phyloP scores from a whole-genome alignment of 2,329 filamentous ascomycete species.

The Scolecobasidium constrictum region DNA sequence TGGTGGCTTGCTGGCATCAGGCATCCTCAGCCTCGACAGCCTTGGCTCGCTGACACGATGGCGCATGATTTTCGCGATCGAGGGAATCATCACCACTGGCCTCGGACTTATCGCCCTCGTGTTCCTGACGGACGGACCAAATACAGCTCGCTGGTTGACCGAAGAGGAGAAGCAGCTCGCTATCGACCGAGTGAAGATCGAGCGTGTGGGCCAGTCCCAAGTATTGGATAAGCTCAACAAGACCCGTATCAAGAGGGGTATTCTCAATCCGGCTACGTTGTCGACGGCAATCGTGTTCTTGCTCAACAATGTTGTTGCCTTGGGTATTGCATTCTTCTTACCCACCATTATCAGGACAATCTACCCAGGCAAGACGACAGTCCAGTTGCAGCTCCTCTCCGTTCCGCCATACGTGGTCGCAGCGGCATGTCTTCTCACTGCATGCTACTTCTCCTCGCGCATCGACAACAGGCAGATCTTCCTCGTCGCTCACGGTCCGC shows the following conservation, averaged over 20 bases:
- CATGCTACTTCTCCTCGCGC: conserved; percentile 52
- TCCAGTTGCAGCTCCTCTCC: conserved; percentile 58
- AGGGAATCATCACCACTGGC: conserved; percentile 53
- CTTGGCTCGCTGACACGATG: conserved; percentile 48
- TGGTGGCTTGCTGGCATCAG: conserved; percentile 51
- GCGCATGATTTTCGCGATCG: conserved; percentile 62
- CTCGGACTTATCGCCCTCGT: conserved; percentile 51
- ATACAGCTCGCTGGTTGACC: conserved; percentile 54
- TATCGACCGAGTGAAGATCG: conserved; percentile 55
- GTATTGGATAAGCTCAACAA: conserved; percentile 53
- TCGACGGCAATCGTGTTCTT: conserved; percentile 48
- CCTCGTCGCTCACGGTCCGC: conserved; percentile 46
- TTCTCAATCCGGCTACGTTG: conserved; percentile 52
- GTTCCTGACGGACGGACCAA: conserved; percentile 57
- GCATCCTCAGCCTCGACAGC: conserved; percentile 48
- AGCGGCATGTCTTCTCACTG: conserved; percentile 51
- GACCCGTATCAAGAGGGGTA: conserved; percentile 48
- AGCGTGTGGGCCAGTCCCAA: conserved; percentile 50
- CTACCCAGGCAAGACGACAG: conserved; percentile 45
- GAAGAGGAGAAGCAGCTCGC: conserved; percentile 56
- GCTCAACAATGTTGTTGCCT: conserved; percentile 59
- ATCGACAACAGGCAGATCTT: conserved; percentile 50
- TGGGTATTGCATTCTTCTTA: conserved; percentile 58
- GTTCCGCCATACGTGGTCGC: conserved; percentile 62
- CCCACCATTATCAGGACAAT: conserved; percentile 62